Percentiles rank a stretch among this genome's conserved stretches.
These are phyloP conservation scores for Talaromyces sp. DNA, from an alignment of 2,329 filamentous ascomycete genomes.

Conservation along the genomic window DNA sequence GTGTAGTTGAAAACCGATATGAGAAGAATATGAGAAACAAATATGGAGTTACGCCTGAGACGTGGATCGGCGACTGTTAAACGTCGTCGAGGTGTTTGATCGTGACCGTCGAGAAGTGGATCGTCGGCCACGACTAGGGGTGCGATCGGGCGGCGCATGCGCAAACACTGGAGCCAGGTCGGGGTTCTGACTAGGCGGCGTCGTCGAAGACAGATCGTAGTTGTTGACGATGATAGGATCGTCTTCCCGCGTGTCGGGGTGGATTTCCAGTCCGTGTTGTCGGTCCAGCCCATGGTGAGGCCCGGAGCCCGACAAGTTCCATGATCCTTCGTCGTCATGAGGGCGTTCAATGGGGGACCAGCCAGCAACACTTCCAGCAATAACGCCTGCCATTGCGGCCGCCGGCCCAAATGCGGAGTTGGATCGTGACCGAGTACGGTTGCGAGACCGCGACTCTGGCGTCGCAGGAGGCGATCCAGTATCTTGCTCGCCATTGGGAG, in stretches of 20 bases:
- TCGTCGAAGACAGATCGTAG: constrained; percentile 23
- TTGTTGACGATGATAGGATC: constrained; percentile 39
- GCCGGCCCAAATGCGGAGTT: constrained; percentile 55
- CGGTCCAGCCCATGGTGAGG: constrained; percentile 34
- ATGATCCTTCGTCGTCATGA: constrained; percentile 29
- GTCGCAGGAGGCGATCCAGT: constrained; percentile 41
- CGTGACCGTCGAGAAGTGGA: constrained; percentile 32
- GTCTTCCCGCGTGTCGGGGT: constrained; percentile 40
- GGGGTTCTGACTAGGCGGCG: constrained; percentile 43
- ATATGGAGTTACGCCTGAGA: constrained; percentile 15
- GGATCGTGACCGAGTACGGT: constrained; percentile 51
- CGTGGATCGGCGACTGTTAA: constrained; percentile 9
- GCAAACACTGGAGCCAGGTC: constrained; percentile 40
- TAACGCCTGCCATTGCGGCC: constrained; percentile 59
- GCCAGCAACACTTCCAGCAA: constrained; percentile 60
- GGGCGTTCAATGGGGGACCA: constrained; percentile 56
- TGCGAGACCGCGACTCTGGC: constrained; percentile 47
- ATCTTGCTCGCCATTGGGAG: constrained; percentile 47
- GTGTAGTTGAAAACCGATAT: neutral
- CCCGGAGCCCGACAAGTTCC: constrained; percentile 31
- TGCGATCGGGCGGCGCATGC: constrained; percentile 30
- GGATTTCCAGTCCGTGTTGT: constrained; percentile 41
- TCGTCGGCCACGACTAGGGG: constrained; percentile 27
- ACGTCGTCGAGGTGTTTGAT: constrained; percentile 20
- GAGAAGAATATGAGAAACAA: neutral